Conservation (phyloP, 768 basidiomycete species). For the Boletus reticulatus region DNA sequence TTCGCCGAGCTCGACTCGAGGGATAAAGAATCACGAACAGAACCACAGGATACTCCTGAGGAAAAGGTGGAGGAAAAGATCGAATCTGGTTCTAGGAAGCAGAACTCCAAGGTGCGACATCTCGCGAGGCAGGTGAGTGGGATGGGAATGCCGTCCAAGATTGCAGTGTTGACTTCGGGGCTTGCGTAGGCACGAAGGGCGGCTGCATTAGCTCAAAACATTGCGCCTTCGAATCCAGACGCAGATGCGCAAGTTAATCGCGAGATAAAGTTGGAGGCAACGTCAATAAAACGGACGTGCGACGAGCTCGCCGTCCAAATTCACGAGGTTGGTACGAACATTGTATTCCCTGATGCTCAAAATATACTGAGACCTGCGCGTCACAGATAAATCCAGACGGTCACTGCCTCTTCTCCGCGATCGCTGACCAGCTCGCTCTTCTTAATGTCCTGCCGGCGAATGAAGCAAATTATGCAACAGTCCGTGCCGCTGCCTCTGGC, state of each 20-base stretch:
- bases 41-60: conserved; percentile 39
- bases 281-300: conserved; percentile 60
- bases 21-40: conserved; percentile 49
- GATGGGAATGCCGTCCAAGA: neutral
- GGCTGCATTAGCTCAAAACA: conserved; percentile 55
- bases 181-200: conserved; percentile 65
- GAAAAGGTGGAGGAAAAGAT: conserved; percentile 19
- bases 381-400: conserved; percentile 91
- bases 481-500: conserved; percentile 68
- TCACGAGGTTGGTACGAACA: conserved; percentile 50
- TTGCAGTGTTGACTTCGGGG: neutral
- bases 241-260: conserved; percentile 56
- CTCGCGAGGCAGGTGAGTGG: conserved; percentile 67
- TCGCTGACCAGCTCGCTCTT: conserved; percentile 87
- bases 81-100: conserved; percentile 37
- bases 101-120: conserved; percentile 61
- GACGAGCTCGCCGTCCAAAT: conserved; percentile 64
- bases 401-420: conserved; percentile 92
- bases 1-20: conserved; percentile 71
- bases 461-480: conserved; percentile 56
- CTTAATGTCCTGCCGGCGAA: conserved; percentile 60
- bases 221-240: conserved; percentile 53
- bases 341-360: neutral
- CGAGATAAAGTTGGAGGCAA: conserved; percentile 68
- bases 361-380: neutral